Percentiles rank a stretch among this genome's conserved stretches.
Conservation (phyloP, 306 rosid genomes). For the Cicer chorassanicum region DNA sequence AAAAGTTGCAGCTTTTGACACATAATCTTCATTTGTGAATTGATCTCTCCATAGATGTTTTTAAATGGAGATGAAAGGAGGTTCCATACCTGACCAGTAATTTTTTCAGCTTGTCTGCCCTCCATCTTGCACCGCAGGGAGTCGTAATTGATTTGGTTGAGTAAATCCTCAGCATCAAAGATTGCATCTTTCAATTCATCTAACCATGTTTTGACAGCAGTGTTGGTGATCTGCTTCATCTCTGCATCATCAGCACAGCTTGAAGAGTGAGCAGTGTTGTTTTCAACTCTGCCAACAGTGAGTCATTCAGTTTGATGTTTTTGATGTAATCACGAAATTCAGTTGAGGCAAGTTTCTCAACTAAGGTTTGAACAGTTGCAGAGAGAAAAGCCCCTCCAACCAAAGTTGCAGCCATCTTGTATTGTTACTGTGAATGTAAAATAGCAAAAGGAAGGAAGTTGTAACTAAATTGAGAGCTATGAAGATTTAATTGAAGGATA, state of each 20-base stretch:
- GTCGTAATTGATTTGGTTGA: background rate
- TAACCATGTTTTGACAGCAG: constrained; percentile 32
- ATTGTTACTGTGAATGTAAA: too few species aligned
- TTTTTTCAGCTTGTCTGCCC: background rate
- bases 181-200: constrained; percentile 13
- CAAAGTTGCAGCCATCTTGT: constrained; percentile 28
- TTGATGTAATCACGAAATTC: constrained; percentile 5
- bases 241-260: constrained; percentile 18
- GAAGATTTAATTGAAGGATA: too few species aligned
- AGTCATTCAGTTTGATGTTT: background rate
- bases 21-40: constrained; percentile 38
- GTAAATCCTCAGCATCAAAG: constrained; percentile 17
- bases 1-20: constrained; percentile 37
- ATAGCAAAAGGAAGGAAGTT: too few species aligned
- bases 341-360: background rate
- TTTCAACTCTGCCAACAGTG: background rate
- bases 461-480: too few species aligned
- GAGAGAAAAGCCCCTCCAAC: constrained; percentile 25
- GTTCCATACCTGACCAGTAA: constrained; percentile 47
- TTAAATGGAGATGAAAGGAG: constrained; percentile 42
- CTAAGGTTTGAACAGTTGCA: background rate
- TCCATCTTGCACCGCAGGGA: background rate
- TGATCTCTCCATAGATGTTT: constrained; percentile 40
- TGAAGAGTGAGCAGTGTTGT: background rate
- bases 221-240: background rate